A percentile compares a stretch with the other conserved stretches of the same genome.
Evolutionary conservation across 2,329 filamentous ascomycete genomes (phyloP).

Genomic region (Alternaria brassicae): DNA sequence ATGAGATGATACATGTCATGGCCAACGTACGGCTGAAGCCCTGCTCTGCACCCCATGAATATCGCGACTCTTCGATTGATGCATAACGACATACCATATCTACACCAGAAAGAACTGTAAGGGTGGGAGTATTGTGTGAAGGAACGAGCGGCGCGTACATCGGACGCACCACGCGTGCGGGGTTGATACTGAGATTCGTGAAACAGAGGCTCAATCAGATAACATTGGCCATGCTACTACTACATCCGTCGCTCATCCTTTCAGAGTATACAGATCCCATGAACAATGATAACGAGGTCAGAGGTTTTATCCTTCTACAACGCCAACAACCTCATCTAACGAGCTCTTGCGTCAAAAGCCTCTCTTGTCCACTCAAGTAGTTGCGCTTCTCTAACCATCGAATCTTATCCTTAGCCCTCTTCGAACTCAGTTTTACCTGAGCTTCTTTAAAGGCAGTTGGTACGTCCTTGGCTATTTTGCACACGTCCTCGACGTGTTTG

Average conservation of each 20-base stretch:
- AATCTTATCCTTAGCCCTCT: constrained; percentile 4
- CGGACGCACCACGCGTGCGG: neutral
- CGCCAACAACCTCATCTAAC: neutral
- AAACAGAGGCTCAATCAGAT: neutral
- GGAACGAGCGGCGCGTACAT: neutral
- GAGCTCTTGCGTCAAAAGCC: neutral
- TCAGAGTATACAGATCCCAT: neutral
- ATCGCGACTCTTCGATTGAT: neutral
- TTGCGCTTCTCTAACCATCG: constrained; percentile 7
- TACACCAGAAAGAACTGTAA: neutral
- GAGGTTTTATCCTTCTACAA: neutral
- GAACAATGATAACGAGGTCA: neutral
- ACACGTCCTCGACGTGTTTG: neutral
- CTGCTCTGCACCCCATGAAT: neutral
- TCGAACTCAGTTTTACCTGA: constrained; percentile 1
- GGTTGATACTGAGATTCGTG: neutral
- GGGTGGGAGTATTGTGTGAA: neutral
- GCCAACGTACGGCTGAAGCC: neutral
- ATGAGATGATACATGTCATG: neutral
- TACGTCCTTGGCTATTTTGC: constrained; percentile 6
- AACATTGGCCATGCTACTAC: neutral
- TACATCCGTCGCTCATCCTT: neutral
- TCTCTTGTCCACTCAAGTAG: constrained; percentile 2
- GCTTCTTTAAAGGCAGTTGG: neutral
- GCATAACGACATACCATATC: neutral